Conservation (phyloP, 1,284 basidiomycete genomes). For the Naganishia albida region DNA sequence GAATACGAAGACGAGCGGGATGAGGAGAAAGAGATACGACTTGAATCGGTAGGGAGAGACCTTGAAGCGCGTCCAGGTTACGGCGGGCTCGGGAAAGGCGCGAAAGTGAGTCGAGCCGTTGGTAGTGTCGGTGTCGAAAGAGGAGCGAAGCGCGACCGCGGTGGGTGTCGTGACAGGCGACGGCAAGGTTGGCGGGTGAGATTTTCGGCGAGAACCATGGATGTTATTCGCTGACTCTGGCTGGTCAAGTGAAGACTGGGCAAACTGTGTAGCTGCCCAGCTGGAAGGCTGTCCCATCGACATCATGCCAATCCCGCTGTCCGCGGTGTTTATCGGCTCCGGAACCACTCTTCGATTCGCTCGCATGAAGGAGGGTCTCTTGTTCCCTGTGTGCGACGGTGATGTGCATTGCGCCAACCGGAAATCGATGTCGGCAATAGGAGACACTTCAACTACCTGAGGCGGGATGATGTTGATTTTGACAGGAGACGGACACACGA, state of each 20-base stretch:
- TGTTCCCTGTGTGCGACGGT: not conserved
- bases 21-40: slow-evolving; percentile 27
- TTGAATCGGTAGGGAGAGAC: slow-evolving; percentile 2
- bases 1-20: slow-evolving; percentile 23
- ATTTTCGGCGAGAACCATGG: slow-evolving; percentile 7
- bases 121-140: not conserved
- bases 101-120: slow-evolving; percentile 12
- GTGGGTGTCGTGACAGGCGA: not conserved
- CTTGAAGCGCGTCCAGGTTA: not conserved
- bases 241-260: not conserved
- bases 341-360: not conserved
- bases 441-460: not conserved
- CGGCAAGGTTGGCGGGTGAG: not conserved
- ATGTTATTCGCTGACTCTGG: not conserved
- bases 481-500: slow-evolving; percentile 10
- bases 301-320: not conserved
- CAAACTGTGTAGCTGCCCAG: not conserved
- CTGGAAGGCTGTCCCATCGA: not conserved
- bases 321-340: not conserved
- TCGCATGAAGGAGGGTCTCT: not conserved
- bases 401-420: not conserved
- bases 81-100: slow-evolving; percentile 8
- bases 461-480: slow-evolving; percentile 21
- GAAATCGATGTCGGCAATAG: not conserved
- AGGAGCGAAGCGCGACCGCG: not conserved